Evolutionary conservation across 192 early-diverging fungal species (phyloP).

Genomic region (Backusella liffmaniae): DNA sequence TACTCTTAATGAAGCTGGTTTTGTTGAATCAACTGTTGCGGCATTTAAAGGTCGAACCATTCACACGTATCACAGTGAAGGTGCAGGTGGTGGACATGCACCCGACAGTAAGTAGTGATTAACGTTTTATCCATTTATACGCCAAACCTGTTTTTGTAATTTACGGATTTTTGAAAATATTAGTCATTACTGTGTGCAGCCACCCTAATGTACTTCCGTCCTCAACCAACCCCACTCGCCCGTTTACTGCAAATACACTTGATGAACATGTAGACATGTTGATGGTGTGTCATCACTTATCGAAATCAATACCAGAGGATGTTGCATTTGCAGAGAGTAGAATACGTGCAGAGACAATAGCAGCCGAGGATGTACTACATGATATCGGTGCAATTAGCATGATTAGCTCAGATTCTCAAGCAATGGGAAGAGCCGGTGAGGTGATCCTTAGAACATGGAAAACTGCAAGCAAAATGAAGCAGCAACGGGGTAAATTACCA

Average conservation of each 20-base stretch:
- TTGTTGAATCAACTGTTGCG: conserved; percentile 86
- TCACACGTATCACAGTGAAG: conserved; percentile 96
- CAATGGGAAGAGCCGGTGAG: conserved; percentile 97
- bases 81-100: conserved; percentile 94
- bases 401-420: conserved; percentile 92
- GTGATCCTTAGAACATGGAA: conserved; percentile 93
- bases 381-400: conserved; percentile 97
- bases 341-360: conserved; percentile 96
- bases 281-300: conserved; percentile 98
- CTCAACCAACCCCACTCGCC: conserved; percentile 94
- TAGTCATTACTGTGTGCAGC: conserved; percentile 70
- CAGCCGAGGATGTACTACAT: conserved; percentile 94
- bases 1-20: conserved; percentile 96
- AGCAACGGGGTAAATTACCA: conserved; percentile 65
- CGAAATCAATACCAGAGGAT: conserved; percentile 94
- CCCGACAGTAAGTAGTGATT: conserved; percentile 58
- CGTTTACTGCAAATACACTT: conserved; percentile 91
- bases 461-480: conserved; percentile 94
- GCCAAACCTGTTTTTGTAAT: not conserved
- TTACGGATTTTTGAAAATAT: not conserved
- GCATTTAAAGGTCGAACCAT: conserved; percentile 92
- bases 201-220: conserved; percentile 88
- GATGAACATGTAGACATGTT: conserved; percentile 99
- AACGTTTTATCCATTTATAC: not conserved
- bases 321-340: conserved; percentile 96